These are phyloP conservation scores for Aquanectria penicillioides DNA, from an alignment of 2,329 filamentous ascomycete genomes.

Conservation along the genomic window DNA sequence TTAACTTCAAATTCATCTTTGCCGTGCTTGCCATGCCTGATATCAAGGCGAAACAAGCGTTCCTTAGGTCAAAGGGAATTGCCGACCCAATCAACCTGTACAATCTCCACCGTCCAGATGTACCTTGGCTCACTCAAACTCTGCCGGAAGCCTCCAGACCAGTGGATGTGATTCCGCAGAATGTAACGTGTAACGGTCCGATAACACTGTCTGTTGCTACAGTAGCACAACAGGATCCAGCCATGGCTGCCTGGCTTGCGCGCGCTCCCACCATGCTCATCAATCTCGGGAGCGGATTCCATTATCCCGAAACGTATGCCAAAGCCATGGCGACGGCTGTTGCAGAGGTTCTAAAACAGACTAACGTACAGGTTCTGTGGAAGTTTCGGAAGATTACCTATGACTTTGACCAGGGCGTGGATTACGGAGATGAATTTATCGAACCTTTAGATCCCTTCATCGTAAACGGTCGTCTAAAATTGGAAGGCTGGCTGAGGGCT, in stretches of 20 bases:
- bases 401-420: neutral
- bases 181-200: constrained; percentile 49
- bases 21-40: constrained; percentile 20
- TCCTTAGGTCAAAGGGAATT: constrained; percentile 44
- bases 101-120: constrained; percentile 33
- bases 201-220: constrained; percentile 52
- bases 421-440: neutral
- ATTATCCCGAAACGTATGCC: constrained; percentile 36
- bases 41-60: constrained; percentile 40
- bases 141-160: constrained; percentile 43
- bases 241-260: constrained; percentile 54
- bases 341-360: neutral
- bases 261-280: constrained; percentile 55
- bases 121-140: constrained; percentile 40
- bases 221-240: constrained; percentile 51
- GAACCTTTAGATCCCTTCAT: neutral
- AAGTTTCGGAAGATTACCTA: neutral
- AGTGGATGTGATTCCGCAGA: constrained; percentile 48
- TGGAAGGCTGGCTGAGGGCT: neutral
- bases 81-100: constrained; percentile 33
- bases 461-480: neutral
- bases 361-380: neutral
- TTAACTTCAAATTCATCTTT: constrained; percentile 33
- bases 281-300: constrained; percentile 56
- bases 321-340: constrained; percentile 39